Evolutionary conservation across 164 flowering plant genomes (phyloP).

Genomic region (Dillenia suffruticosa): DNA sequence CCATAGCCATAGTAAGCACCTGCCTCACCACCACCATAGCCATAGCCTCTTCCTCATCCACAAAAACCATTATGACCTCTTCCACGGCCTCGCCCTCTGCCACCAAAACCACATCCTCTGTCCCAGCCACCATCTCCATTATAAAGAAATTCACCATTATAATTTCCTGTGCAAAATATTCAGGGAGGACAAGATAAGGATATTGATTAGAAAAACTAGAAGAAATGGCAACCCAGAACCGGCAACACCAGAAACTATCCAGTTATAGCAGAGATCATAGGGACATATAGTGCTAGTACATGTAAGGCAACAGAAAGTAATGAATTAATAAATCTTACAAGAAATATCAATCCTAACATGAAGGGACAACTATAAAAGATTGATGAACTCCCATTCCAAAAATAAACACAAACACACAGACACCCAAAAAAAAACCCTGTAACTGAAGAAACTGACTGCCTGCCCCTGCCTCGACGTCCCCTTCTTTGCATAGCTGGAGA

Average conservation of each 20-base stretch:
- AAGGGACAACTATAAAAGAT: neutral
- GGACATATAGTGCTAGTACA: no score
- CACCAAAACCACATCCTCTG: constrained; percentile 22
- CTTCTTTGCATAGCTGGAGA: constrained; percentile 30
- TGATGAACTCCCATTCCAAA: no score
- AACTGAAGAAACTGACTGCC: constrained; percentile 1
- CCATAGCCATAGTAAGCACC: constrained; percentile 19
- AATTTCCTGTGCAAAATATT: constrained; percentile 8
- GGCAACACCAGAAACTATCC: no score
- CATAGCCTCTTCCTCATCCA: constrained; percentile 26
- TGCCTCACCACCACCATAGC: constrained; percentile 12
- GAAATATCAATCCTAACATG: no score
- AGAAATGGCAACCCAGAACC: no score
- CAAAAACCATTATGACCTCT: constrained; percentile 14
- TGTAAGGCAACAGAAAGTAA: no score
- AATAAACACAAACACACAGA: no score
- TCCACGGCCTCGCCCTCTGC: constrained; percentile 22
- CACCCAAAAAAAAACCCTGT: no score
- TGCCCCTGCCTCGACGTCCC: constrained; percentile 35
- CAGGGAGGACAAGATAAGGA: neutral
- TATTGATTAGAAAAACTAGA: neutral
- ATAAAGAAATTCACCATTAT: constrained; percentile 16
- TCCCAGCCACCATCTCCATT: constrained; percentile 24
- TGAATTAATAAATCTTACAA: no score
- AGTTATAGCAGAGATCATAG: no score